Conservation (phyloP, 2,329 filamentous ascomycete genomes). For the Furcasterigmium sp. region DNA sequence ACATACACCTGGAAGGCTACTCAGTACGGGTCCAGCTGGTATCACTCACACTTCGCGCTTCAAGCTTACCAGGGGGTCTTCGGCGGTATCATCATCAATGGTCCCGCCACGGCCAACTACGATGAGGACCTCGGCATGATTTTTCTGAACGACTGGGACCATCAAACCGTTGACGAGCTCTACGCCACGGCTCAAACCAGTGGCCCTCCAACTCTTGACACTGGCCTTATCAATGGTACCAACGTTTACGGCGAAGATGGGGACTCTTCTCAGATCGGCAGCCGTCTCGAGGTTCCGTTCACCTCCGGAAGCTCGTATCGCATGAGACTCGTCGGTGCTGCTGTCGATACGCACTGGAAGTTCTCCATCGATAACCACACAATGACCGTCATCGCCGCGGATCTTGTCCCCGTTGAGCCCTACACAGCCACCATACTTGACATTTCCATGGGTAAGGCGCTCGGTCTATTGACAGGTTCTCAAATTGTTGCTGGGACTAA, state of each 20-base stretch:
- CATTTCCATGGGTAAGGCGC: slow-evolving; percentile 41
- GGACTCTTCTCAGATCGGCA: slow-evolving; percentile 18
- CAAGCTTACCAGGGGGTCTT: slow-evolving; percentile 49
- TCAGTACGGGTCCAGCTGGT: slow-evolving; percentile 52
- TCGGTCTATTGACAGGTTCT: no score
- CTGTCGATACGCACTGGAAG: slow-evolving; percentile 36
- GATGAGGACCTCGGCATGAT: slow-evolving; percentile 59
- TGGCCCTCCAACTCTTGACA: slow-evolving; percentile 34
- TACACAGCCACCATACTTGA: slow-evolving; percentile 45
- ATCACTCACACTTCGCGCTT: slow-evolving; percentile 53
- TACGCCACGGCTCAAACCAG: slow-evolving; percentile 17
- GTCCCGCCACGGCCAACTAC: slow-evolving; percentile 52
- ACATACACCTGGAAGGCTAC: slow-evolving; percentile 55
- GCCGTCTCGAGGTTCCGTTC: slow-evolving; percentile 30
- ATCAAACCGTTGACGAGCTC: slow-evolving; percentile 34
- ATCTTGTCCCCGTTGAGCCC: slow-evolving; percentile 53
- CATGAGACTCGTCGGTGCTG: slow-evolving; percentile 42
- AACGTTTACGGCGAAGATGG: slow-evolving; percentile 27
- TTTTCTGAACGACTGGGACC: slow-evolving; percentile 55
- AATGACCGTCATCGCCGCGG: slow-evolving; percentile 52
- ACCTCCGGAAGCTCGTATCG: slow-evolving; percentile 36
- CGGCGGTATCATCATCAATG: slow-evolving; percentile 57
- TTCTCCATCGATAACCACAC: slow-evolving; percentile 53
- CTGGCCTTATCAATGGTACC: slow-evolving; percentile 39
- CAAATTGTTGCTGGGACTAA: slow-evolving; percentile 10